Percentiles rank a stretch among this genome's conserved stretches.
Conservation (phyloP, 257 asterid genomes). For the Sherardia arvensis region DNA sequence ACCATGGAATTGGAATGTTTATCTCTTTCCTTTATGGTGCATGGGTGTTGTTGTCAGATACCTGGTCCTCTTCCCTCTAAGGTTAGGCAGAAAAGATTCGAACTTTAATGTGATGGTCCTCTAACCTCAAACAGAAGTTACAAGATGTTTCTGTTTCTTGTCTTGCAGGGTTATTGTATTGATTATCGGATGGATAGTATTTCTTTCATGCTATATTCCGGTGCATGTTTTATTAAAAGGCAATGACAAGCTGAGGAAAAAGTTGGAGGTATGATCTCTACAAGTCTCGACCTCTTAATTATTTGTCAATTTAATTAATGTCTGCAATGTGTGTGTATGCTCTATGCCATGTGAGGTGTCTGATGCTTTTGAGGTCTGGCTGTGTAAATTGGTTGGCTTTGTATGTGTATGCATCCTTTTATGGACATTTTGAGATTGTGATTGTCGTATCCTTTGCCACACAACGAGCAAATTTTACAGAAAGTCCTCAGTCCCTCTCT, state of each 20-base stretch:
- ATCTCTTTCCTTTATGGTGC: constrained; percentile 97
- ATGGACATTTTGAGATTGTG: neutral
- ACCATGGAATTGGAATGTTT: constrained; percentile 93
- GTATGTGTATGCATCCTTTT: neutral
- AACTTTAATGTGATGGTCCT: no score
- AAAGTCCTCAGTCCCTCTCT: neutral
- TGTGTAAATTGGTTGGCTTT: neutral
- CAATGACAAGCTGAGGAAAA: constrained; percentile 70
- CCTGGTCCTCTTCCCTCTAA: constrained; percentile 71
- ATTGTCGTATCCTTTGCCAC: neutral
- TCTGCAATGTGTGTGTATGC: neutral
- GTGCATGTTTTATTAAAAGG: constrained; percentile 88
- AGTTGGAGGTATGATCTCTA: constrained; percentile 63
- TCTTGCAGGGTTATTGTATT: constrained; percentile 75
- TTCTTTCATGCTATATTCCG: constrained; percentile 89
- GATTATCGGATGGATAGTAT: constrained; percentile 88
- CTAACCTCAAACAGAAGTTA: neutral
- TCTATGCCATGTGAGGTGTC: neutral
- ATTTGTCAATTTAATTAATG: neutral
- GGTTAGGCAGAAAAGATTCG: constrained; percentile 29
- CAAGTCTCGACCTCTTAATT: no score
- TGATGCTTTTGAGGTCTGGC: neutral
- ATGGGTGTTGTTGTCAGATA: constrained; percentile 87
- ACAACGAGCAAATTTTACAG: neutral
- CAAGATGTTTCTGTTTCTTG: constrained; percentile 14